A percentile compares a stretch with the other conserved stretches of the same genome.
Evolutionary conservation across 441 rosid genomes (phyloP).

Genomic region (Codiaeum variegatum): DNA sequence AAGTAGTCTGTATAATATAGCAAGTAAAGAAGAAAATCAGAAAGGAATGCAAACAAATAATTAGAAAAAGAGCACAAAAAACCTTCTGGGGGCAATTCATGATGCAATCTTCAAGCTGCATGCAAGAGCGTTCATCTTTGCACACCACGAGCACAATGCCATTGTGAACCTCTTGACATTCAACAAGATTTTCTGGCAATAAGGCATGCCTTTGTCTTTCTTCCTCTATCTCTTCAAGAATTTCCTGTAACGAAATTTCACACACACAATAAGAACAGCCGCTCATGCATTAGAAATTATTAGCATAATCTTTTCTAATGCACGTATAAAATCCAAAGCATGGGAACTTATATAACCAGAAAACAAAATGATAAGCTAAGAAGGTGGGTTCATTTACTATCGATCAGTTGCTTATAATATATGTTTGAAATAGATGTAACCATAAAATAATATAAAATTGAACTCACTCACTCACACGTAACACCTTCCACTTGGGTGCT

Average conservation of each 20-base stretch:
- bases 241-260: conserved; percentile 46
- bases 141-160: conserved; percentile 83
- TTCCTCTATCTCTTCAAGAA: conserved; percentile 82
- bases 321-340: background rate
- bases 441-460: conserved; percentile 27
- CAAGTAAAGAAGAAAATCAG: background rate
- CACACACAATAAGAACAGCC: conserved; percentile 16
- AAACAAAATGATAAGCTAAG: conserved; percentile 11
- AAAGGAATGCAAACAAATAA: background rate
- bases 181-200: conserved; percentile 32
- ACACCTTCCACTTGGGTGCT: conserved; percentile 97
- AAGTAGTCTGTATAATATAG: background rate
- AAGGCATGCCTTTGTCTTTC: conserved; percentile 56
- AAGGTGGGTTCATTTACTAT: background rate
- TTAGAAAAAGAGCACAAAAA: background rate
- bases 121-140: conserved; percentile 89
- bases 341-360: conserved; percentile 7
- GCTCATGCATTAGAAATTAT: background rate
- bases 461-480: conserved; percentile 94
- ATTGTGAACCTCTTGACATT: conserved; percentile 40
- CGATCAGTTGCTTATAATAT: background rate
- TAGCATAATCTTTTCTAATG: background rate
- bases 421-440: background rate
- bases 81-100: conserved; percentile 63
- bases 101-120: conserved; percentile 95